Percentiles rank a stretch among this genome's conserved stretches.
Conservation (phyloP, 257 asterid genomes). For the Przewalskia tangutica region DNA sequence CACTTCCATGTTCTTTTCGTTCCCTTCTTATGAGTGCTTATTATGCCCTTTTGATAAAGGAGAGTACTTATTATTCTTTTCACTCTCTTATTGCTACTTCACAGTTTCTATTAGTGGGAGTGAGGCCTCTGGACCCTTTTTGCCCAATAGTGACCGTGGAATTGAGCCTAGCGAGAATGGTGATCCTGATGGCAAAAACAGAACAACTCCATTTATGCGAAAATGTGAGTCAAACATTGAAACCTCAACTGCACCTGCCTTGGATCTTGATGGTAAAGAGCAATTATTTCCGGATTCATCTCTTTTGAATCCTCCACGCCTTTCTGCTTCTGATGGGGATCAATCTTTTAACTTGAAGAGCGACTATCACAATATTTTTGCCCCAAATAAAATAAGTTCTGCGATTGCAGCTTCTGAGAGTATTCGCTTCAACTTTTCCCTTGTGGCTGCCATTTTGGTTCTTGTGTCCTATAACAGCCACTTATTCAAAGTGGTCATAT, state of each 20-base stretch:
- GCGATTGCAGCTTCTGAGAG: constrained; percentile 63
- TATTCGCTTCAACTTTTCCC: constrained; percentile 37
- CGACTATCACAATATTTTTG: constrained; percentile 15
- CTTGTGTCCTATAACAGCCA: constrained; percentile 38
- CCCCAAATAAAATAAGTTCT: constrained; percentile 31
- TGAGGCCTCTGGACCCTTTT: constrained; percentile 12
- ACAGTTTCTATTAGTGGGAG: constrained; percentile 38
- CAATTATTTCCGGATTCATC: constrained; percentile 27
- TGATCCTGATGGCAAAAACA: constrained; percentile 5
- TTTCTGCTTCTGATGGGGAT: constrained; percentile 7
- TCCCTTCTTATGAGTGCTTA: neutral
- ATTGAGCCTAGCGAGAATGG: constrained; percentile 12
- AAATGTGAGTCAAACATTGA: constrained; percentile 16
- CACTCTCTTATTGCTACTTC: constrained; percentile 3
- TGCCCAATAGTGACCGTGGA: constrained; percentile 21
- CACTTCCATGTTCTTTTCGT: neutral
- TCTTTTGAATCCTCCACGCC: constrained; percentile 8
- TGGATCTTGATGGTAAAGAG: constrained; percentile 19
- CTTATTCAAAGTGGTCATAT: constrained; percentile 20
- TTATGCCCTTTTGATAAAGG: neutral
- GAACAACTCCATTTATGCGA: constrained; percentile 15
- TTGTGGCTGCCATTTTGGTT: constrained; percentile 51
- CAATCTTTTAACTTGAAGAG: constrained; percentile 13
- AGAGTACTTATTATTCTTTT: neutral
- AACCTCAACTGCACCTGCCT: constrained; percentile 18